Base-by-base conservation (phyloP, 2,329 filamentous ascomycete genomes). In the Pestalotiopsis sp. region DNA sequence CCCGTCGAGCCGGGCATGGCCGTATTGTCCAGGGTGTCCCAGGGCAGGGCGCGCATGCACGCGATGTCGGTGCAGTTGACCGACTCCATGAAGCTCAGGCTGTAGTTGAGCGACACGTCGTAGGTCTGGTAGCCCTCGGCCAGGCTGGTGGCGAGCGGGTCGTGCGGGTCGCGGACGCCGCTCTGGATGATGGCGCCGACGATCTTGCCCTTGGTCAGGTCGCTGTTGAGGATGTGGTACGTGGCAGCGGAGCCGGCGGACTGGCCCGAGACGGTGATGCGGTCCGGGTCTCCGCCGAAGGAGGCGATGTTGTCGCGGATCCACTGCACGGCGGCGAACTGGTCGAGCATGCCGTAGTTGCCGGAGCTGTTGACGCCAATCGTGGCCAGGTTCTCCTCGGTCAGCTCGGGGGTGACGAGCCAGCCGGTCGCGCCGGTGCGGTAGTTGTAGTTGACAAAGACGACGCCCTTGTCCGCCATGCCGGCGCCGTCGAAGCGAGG, bases 161-260 rank as follows among this genome's bases (percentile, higher is more conserved):
- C 77, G 45, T 72, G 73, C 25, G 75, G 72, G 17, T 69, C 73
- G 14, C 77, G 76, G n/a, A 72, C 79, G 66, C 78, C 78, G 62
- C 74, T 77, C 70, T 80, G 75, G 6, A 76, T 69, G 63, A 80
- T 80, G 56, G 74, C 74, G 38, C 75, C 74, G n/a, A 71, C 67
- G 41, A 79, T 70, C 6, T 75, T 71, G 2, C 71, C 73, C 7
- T 70, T 67, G 11, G 69, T 69, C 13, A 77, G 71, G 36, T 73
- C 75, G 62, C 71, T 74, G 56, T 71, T 76, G 68, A 79, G 73
- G 61, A 73, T 72, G 41, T 73, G 69, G 14, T 74, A 64, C 25
- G 72, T 71, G 59, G 66, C 70, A 4, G 73, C 74, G 12, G 71
- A 70, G 61, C 69, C 69, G 3, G 69, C 69, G 14, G 68, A 70